These are phyloP conservation scores for Platanthera guangdongensis DNA, from an alignment of 106 monocot species.

Conservation along the genomic window DNA sequence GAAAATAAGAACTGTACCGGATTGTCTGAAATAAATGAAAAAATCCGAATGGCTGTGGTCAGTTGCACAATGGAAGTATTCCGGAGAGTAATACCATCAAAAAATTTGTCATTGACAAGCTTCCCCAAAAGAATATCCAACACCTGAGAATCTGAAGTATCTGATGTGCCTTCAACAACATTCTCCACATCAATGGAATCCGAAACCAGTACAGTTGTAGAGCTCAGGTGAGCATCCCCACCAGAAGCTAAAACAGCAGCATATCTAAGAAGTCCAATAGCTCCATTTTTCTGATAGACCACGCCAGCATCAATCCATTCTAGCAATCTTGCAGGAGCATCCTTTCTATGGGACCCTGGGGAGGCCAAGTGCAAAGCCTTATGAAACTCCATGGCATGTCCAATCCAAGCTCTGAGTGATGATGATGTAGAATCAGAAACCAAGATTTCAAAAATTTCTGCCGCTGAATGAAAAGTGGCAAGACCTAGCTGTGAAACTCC, in stretches of 20 bases:
- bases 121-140: conserved; percentile 94
- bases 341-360: conserved; percentile 85
- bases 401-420: conserved; percentile 83
- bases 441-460: conserved; percentile 92
- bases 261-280: conserved; percentile 82
- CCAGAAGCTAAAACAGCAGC: conserved; percentile 97
- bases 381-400: conserved; percentile 81
- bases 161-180: conserved; percentile 61
- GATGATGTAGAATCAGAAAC: conserved; percentile 79
- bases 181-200: conserved; percentile 90
- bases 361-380: conserved; percentile 85
- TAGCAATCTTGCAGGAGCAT: conserved; percentile 91
- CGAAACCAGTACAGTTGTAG: conserved; percentile 72
- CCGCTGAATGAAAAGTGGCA: conserved; percentile 76
- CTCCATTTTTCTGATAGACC: conserved; percentile 89
- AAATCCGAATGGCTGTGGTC: conserved; percentile 79
- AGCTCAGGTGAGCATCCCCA: conserved; percentile 86
- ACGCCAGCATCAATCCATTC: conserved; percentile 99
- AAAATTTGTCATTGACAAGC: conserved; percentile 79
- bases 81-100: conserved; percentile 62
- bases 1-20: conserved; percentile 34
- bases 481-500: conserved; percentile 57
- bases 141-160: conserved; percentile 57
- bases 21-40: conserved; percentile 86
- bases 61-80: conserved; percentile 78